These are phyloP conservation scores for Fusarium keratoplasticum DNA, from an alignment of 2,329 filamentous ascomycete species.

Conservation along the genomic window DNA sequence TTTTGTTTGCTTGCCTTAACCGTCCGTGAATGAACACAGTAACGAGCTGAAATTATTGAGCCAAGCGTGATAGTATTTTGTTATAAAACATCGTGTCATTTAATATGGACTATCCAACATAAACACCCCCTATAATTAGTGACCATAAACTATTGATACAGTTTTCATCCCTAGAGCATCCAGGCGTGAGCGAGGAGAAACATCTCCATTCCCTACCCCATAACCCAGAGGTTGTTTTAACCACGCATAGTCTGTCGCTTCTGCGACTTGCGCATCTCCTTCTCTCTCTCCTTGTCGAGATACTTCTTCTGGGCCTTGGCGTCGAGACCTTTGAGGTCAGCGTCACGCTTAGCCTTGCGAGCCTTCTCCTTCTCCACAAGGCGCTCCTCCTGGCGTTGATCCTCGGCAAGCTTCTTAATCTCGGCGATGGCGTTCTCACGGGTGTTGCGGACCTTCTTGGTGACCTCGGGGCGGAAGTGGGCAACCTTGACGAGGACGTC, in stretches of 20 bases:
- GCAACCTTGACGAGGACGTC: conserved; percentile 81
- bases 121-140: conserved; percentile 30
- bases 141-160: conserved; percentile 35
- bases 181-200: conserved; percentile 16
- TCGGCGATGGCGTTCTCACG: conserved; percentile 85
- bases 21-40: no score
- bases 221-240: conserved; percentile 44
- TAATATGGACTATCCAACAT: neutral
- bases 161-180: conserved; percentile 23
- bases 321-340: conserved; percentile 79
- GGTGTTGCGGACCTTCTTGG: conserved; percentile 82
- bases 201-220: neutral
- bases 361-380: conserved; percentile 76
- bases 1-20: neutral
- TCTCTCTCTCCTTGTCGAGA: conserved; percentile 83
- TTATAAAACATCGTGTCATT: neutral
- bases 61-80: neutral
- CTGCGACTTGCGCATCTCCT: conserved; percentile 69
- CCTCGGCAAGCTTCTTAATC: conserved; percentile 83
- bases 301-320: conserved; percentile 90
- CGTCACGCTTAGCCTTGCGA: conserved; percentile 91
- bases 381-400: conserved; percentile 83
- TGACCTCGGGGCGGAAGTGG: conserved; percentile 91
- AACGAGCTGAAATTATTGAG: no score
- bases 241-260: conserved; percentile 67